Percentiles rank a stretch among this genome's conserved stretches.
phyloP scores from a whole-genome alignment of 2,329 filamentous ascomycete genomes.

The Trichoderma gracile region DNA sequence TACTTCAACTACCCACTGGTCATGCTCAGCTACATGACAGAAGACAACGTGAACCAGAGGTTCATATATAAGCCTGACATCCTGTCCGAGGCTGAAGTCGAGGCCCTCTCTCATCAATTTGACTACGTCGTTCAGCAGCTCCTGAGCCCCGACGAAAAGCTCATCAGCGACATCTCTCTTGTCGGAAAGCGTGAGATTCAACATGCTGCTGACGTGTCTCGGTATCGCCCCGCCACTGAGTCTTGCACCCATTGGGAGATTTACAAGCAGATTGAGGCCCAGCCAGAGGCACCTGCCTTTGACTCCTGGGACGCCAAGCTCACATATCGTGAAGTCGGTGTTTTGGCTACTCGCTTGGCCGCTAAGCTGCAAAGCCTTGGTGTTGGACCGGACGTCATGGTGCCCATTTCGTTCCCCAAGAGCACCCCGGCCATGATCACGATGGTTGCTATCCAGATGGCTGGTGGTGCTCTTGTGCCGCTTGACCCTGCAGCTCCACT shows the following conservation, averaged over 20 bases:
- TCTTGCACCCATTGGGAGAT: conserved; percentile 35
- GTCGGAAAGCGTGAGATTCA: not conserved
- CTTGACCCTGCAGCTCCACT: conserved; percentile 24
- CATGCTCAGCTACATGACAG: conserved; percentile 21
- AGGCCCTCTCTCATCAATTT: conserved; percentile 27
- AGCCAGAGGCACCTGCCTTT: conserved; percentile 6
- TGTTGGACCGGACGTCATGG: conserved; percentile 12
- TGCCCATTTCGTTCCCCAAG: conserved; percentile 28
- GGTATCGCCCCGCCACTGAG: not conserved
- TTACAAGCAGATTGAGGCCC: not conserved
- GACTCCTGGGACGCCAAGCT: conserved; percentile 20
- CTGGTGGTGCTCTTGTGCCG: conserved; percentile 27
- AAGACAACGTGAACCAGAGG: conserved; percentile 4
- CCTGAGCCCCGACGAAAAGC: not conserved
- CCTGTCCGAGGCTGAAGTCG: conserved; percentile 16
- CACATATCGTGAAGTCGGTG: conserved; percentile 13
- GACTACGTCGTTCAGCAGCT: conserved; percentile 27
- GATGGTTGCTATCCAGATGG: conserved; percentile 28
- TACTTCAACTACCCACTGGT: conserved; percentile 30
- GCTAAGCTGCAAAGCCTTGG: conserved; percentile 12
- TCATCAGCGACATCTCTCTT: conserved; percentile 8
- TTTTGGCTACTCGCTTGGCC: not conserved
- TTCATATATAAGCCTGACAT: conserved; percentile 25
- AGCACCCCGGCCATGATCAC: conserved; percentile 27
- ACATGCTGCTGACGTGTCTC: not conserved